Evolutionary conservation across 2,329 filamentous ascomycete genomes (phyloP), one percentile per base, ranked within the genome.

Genomic region (Ophiobolus disseminans): DNA sequence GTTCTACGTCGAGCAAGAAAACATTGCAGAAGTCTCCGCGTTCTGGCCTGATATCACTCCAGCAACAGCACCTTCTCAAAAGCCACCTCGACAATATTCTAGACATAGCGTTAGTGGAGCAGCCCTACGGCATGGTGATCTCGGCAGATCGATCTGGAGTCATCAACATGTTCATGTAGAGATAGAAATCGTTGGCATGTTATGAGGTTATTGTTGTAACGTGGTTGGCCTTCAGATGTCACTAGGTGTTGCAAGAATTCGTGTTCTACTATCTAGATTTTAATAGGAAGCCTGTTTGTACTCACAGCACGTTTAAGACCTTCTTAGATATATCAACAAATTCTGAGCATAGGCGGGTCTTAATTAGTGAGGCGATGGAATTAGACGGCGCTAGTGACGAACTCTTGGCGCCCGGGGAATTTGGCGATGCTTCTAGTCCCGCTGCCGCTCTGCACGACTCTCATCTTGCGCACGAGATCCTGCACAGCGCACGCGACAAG

Each of bases 81-180:
- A 90, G 88, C 49, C 94, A 99, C 75, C 73, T 97, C 63, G 94
- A 99, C 74, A 86, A 86, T 3, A 86, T 99, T 50, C 83, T 89
- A 65, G 93, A 97, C 75, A 86, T 97, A 59, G 88, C 88, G n/a
- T 76, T 97, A 66, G 73, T 99, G 60, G 91, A 97, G 76, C 81
- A 84, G 57, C 94, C 94, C 19, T 97, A 96, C 72, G 89, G 88
- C 4, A 97, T 97, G 90, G 88, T 92, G 25, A 81, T 97, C 40
- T 95, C 89, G 58, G 92, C 89, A 44, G 94, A 99, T 78, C 81
- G 93, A 62, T 89, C 87, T 30, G 94, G 94, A 0, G 87, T 93
- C 70, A 86, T 97, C 36, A 96, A 94, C 79, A 86, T 97, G 43
- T 96, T 85, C 70, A 82, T 84, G 68, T 86, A 69, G 39, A 22